Conservation (phyloP, 768 basidiomycete species). For the Pisolithus albus region DNA sequence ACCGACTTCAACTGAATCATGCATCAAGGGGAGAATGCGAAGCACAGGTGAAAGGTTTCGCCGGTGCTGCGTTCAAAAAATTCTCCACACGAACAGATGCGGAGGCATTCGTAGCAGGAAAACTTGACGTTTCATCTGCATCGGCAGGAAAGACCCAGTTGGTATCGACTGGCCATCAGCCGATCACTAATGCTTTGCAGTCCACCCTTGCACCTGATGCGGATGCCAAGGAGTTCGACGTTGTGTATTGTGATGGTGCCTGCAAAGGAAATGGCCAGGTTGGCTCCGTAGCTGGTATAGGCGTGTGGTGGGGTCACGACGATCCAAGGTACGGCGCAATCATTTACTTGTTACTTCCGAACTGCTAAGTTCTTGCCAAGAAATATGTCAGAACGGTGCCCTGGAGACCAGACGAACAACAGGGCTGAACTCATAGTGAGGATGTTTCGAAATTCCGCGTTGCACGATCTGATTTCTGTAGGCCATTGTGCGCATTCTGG, state of each 20-base stretch:
- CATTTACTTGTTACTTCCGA: neutral
- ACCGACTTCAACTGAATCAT: conserved; percentile 24
- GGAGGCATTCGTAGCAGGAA: conserved; percentile 41
- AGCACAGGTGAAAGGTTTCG: conserved; percentile 58
- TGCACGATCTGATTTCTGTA: conserved; percentile 23
- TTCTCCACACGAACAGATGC: conserved; percentile 55
- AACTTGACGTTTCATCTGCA: conserved; percentile 14
- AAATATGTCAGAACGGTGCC: conserved; percentile 77
- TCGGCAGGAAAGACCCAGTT: conserved; percentile 6
- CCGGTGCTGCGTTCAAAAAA: conserved; percentile 60
- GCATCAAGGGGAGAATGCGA: conserved; percentile 62
- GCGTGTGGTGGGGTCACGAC: conserved; percentile 79
- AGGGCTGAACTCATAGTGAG: conserved; percentile 79
- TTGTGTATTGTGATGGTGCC: conserved; percentile 89
- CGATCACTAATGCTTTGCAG: neutral
- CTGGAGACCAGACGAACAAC: conserved; percentile 81
- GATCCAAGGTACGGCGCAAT: conserved; percentile 45
- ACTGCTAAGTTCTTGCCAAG: conserved; percentile 30
- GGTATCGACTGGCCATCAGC: conserved; percentile 18
- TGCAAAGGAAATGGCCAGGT: conserved; percentile 74
- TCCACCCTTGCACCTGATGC: conserved; percentile 4
- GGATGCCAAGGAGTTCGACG: conserved; percentile 28
- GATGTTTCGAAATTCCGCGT: conserved; percentile 16
- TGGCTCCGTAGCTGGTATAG: conserved; percentile 70
- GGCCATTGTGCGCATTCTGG: conserved; percentile 81